These are phyloP conservation scores for Penicillium glabrum DNA, from an alignment of 2,329 filamentous ascomycete genomes.

Conservation along the genomic window DNA sequence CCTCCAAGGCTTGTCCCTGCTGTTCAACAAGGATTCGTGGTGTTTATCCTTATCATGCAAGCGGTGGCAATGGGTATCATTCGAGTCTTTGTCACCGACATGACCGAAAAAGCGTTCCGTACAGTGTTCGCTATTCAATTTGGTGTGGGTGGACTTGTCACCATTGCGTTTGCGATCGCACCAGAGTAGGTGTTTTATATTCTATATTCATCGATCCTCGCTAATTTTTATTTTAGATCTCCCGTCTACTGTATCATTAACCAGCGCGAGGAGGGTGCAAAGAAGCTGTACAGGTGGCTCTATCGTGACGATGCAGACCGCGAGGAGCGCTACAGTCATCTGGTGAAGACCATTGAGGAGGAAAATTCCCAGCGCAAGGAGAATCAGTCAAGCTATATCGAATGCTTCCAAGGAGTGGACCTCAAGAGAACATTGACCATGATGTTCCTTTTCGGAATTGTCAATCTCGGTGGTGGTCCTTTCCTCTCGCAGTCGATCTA, in stretches of 20 bases:
- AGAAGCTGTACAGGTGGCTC: constrained; percentile 7
- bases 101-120: constrained; percentile 10
- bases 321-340: constrained; percentile 7
- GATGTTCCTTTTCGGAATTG: constrained; percentile 11
- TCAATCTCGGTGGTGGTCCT: constrained; percentile 10
- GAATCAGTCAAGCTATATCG: constrained; percentile 6
- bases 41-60: constrained; percentile 21
- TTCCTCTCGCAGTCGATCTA: constrained; percentile 21
- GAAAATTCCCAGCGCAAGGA: constrained; percentile 5
- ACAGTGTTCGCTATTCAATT: constrained; percentile 21
- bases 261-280: constrained; percentile 4
- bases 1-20: constrained; percentile 7
- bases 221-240: background rate
- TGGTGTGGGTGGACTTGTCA: constrained; percentile 12
- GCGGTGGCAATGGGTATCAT: constrained; percentile 16
- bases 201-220: background rate
- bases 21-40: constrained; percentile 13
- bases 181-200: constrained; percentile 11
- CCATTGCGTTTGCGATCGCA: constrained; percentile 10
- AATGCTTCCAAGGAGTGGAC: constrained; percentile 13
- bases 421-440: constrained; percentile 17
- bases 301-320: constrained; percentile 8
- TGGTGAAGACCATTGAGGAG: constrained; percentile 14
- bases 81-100: constrained; percentile 16
- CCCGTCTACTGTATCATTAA: background rate